Percentiles rank a stretch among this genome's conserved stretches.
Conservation (phyloP, 352 stramenopile genomes). For the Chrysophaeum taylorii region DNA sequence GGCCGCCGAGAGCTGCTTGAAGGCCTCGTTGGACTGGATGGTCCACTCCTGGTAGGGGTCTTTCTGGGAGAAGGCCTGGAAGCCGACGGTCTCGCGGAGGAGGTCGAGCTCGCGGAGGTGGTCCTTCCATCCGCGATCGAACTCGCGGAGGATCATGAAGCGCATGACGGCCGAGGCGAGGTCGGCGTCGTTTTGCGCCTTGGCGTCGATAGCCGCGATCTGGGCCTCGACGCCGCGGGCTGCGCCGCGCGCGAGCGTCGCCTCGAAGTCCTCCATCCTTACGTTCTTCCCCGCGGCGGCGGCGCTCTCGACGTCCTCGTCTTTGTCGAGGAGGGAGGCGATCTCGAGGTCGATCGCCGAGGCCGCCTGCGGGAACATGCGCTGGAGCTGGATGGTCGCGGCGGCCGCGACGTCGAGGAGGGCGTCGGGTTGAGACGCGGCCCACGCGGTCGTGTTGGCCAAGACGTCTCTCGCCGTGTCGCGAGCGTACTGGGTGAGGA, state of each 20-base stretch:
- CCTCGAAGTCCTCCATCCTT: neutral
- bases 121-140: neutral
- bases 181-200: neutral
- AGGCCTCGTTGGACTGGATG: constrained; percentile 12
- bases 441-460: neutral
- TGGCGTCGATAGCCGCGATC: neutral
- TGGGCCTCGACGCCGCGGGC: neutral
- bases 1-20: neutral
- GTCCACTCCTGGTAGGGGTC: constrained; percentile 16
- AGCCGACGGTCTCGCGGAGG: constrained; percentile 3
- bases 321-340: too few relatives aligned
- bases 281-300: too few relatives aligned
- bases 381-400: neutral
- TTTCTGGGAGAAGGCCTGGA: neutral
- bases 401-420: neutral
- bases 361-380: neutral
- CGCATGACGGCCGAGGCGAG: neutral
- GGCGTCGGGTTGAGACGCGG: neutral
- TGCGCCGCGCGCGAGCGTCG: neutral
- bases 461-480: neutral
- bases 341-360: neutral
- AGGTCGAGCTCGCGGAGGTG: neutral
- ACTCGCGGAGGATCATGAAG: constrained; percentile 1
- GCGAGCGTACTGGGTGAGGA: neutral
- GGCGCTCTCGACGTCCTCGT: neutral